phyloP scores from a whole-genome alignment of 139 green algal species.

The Chlamydomonas applanata region DNA sequence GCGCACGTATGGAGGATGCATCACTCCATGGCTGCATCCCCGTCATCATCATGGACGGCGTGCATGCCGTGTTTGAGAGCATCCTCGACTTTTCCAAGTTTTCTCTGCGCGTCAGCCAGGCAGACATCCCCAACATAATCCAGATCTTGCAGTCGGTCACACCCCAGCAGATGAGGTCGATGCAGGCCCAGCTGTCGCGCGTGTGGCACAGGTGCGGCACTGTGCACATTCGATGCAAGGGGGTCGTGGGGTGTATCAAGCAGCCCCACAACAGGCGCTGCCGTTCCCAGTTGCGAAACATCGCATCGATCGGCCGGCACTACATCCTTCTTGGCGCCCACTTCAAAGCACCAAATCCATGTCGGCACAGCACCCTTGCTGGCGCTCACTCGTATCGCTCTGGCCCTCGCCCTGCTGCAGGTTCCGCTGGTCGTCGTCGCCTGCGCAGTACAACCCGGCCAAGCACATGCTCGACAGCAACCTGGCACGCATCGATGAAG shows the following conservation, averaged over 20 bases:
- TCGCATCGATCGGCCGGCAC: too few relatives aligned
- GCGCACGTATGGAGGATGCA: slow-evolving; percentile 51
- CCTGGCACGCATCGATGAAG: too few relatives aligned
- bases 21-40: slow-evolving; percentile 75
- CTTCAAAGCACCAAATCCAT: too few relatives aligned
- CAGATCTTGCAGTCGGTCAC: slow-evolving; percentile 28
- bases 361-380: too few relatives aligned
- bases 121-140: slow-evolving; percentile 18
- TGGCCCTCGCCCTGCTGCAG: not conserved
- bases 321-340: too few relatives aligned
- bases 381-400: too few relatives aligned
- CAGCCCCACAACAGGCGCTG: too few relatives aligned
- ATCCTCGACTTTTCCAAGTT: slow-evolving; percentile 36
- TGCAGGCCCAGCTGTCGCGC: slow-evolving; percentile 25
- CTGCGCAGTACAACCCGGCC: not conserved
- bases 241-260: too few relatives aligned
- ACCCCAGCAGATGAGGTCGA: slow-evolving; percentile 8
- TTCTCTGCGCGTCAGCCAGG: slow-evolving; percentile 22
- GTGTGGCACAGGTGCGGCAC: slow-evolving; percentile 34
- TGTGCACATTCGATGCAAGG: not conserved
- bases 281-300: too few relatives aligned
- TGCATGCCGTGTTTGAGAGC: slow-evolving; percentile 34
- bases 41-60: slow-evolving; percentile 34
- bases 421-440: not conserved
- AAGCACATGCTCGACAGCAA: not conserved